These are phyloP conservation scores for Pleurotus platypus DNA, from an alignment of 768 basidiomycete genomes.

Conservation along the genomic window DNA sequence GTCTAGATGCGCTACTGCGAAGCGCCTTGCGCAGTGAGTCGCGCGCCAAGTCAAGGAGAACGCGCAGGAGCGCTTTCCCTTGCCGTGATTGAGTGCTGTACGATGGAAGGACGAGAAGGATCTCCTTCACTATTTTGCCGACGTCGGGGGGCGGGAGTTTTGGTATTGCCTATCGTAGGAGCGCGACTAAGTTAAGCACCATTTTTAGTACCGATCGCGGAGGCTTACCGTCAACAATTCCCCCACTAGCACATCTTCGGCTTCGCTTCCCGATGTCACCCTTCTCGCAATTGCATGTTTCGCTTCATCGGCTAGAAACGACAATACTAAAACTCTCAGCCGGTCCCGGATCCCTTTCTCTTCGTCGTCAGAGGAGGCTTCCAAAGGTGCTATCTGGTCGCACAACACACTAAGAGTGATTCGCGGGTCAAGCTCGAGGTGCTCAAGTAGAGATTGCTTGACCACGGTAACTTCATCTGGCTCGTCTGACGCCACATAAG, in stretches of 20 bases:
- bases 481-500: conserved; percentile 43
- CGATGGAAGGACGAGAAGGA: conserved; percentile 48
- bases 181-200: not conserved
- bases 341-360: conserved; percentile 54
- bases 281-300: conserved; percentile 38
- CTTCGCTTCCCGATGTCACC: conserved; percentile 37
- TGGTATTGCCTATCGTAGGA: conserved; percentile 41
- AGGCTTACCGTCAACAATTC: conserved; percentile 46
- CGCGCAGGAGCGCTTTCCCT: conserved; percentile 17
- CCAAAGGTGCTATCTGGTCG: conserved; percentile 57
- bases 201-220: not conserved
- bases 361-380: conserved; percentile 52
- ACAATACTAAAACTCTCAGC: conserved; percentile 54
- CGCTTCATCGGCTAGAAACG: conserved; percentile 54
- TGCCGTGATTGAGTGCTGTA: conserved; percentile 24
- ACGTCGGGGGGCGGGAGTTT: conserved; percentile 37
- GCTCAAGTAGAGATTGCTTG: conserved; percentile 53
- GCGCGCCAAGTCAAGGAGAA: conserved; percentile 33
- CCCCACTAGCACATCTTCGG: conserved; percentile 44
- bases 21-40: conserved; percentile 26
- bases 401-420: conserved; percentile 64
- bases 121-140: conserved; percentile 45
- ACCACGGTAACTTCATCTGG: conserved; percentile 61
- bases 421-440: conserved; percentile 60
- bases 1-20: conserved; percentile 12